Evolutionary conservation across 208 protist genomes (phyloP).

Genomic region (Leishmania amazonensis): DNA sequence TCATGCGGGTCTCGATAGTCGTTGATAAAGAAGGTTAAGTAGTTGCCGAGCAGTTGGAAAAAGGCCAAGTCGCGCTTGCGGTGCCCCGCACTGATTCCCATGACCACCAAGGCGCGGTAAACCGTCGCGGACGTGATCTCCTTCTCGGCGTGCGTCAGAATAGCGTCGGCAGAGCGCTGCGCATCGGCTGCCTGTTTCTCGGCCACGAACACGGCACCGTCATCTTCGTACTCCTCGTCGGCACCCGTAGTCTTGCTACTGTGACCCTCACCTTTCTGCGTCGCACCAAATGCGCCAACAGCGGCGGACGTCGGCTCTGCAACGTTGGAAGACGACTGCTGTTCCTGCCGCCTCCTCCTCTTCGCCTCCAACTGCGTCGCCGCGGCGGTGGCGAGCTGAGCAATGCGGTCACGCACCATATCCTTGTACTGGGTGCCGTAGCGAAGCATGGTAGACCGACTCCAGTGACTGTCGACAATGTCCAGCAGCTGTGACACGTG

Average conservation of each 20-base stretch:
- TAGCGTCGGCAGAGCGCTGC: conserved; percentile 29
- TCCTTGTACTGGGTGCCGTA: conserved; percentile 70
- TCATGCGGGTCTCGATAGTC: conserved; percentile 64
- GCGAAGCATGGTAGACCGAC: conserved; percentile 69
- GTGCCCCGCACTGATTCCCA: conserved; percentile 68
- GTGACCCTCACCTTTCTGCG: background rate
- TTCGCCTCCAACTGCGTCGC: conserved; percentile 15
- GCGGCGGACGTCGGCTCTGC: background rate
- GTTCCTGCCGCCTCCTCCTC: conserved; percentile 8
- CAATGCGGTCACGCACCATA: conserved; percentile 69
- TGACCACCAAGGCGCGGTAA: conserved; percentile 58
- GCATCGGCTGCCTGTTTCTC: conserved; percentile 5
- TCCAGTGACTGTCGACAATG: conserved; percentile 62
- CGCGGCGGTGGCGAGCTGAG: conserved; percentile 49
- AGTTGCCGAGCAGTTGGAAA: conserved; percentile 70
- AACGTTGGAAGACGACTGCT: background rate
- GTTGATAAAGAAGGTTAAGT: conserved; percentile 65
- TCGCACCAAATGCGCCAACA: background rate
- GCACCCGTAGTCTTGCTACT: background rate
- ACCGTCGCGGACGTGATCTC: conserved; percentile 54
- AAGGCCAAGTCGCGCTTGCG: conserved; percentile 79
- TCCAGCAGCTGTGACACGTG: conserved; percentile 60
- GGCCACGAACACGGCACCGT: conserved; percentile 18
- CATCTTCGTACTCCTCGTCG: conserved; percentile 6
- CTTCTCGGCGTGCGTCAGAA: conserved; percentile 41